Conservation (phyloP, 495 filamentous ascomycete genomes). For the Beverwykella pulmonaria region DNA sequence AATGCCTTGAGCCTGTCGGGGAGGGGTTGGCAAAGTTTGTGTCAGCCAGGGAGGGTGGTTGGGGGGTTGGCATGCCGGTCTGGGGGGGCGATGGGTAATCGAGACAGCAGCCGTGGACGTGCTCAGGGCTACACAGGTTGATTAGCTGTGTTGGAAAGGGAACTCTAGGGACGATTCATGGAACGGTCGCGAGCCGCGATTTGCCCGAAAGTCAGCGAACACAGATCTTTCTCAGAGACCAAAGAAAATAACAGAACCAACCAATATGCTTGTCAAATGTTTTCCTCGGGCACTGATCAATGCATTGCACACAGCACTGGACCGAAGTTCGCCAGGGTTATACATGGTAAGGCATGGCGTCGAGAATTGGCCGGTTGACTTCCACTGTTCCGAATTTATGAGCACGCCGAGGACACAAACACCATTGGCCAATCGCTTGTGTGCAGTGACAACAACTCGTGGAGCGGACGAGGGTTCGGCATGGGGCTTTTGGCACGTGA, state of each 20-base stretch:
- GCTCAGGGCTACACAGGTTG: conserved; percentile 34
- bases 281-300: conserved; percentile 14
- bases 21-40: conserved; percentile 31
- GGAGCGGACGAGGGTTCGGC: conserved; percentile 29
- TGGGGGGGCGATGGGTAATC: conserved; percentile 24
- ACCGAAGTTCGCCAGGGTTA: conserved; percentile 20
- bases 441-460: conserved; percentile 26
- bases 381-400: conserved; percentile 36
- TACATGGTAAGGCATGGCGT: conserved; percentile 25
- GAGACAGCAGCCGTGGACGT: conserved; percentile 13
- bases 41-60: conserved; percentile 31
- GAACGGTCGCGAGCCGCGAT: conserved; percentile 22
- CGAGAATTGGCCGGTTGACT: conserved; percentile 13
- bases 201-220: conserved; percentile 27
- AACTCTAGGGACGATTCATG: conserved; percentile 29
- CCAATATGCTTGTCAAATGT: conserved; percentile 26
- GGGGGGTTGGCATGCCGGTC: neutral
- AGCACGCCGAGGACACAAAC: conserved; percentile 6
- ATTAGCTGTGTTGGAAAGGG: conserved; percentile 35
- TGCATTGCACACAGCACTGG: conserved; percentile 27
- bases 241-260: conserved; percentile 25
- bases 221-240: conserved; percentile 10
- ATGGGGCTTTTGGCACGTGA: conserved; percentile 34
- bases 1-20: conserved; percentile 31
- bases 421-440: conserved; percentile 39